Conservation (phyloP, 805 yeast genomes). For the Yamadazyma kitorensis region DNA sequence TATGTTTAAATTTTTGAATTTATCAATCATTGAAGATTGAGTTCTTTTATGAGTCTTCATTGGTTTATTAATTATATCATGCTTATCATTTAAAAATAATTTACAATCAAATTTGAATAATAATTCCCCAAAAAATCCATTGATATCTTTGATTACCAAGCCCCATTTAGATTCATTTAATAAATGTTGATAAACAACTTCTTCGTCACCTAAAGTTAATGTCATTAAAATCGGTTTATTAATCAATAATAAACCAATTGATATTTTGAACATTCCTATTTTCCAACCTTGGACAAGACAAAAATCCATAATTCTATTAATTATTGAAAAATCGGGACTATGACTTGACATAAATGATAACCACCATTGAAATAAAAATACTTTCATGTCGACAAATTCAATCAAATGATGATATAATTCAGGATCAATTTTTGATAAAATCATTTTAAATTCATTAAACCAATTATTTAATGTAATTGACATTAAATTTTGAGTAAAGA, state of each 20-base stretch:
- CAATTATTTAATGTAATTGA: slow-evolving; percentile 53
- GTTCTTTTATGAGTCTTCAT: slow-evolving; percentile 15
- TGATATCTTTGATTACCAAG: slow-evolving; percentile 30
- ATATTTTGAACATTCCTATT: slow-evolving; percentile 50
- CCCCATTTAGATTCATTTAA: slow-evolving; percentile 46
- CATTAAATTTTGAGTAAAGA: slow-evolving; percentile 49
- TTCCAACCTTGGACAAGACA: slow-evolving; percentile 54
- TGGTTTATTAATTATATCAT: slow-evolving; percentile 6
- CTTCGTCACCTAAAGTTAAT: slow-evolving; percentile 34
- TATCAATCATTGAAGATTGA: slow-evolving; percentile 24
- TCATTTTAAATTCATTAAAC: slow-evolving; percentile 47
- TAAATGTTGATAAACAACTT: slow-evolving; percentile 42
- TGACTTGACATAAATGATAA: slow-evolving; percentile 57
- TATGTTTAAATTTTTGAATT: slow-evolving; percentile 25
- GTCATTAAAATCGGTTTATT: slow-evolving; percentile 46
- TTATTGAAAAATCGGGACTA: slow-evolving; percentile 50
- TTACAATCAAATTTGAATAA: slow-evolving; percentile 35
- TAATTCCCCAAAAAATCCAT: slow-evolving; percentile 37
- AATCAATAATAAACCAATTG: slow-evolving; percentile 48
- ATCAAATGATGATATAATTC: slow-evolving; percentile 44
- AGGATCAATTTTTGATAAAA: slow-evolving; percentile 40
- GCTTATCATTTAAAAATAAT: slow-evolving; percentile 15
- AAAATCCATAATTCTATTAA: slow-evolving; percentile 50
- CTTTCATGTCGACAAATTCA: slow-evolving; percentile 40
- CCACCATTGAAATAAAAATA: slow-evolving; percentile 65